phyloP scores from a whole-genome alignment of 1,139 yeast genomes.

The Taiozyma sp. region DNA sequence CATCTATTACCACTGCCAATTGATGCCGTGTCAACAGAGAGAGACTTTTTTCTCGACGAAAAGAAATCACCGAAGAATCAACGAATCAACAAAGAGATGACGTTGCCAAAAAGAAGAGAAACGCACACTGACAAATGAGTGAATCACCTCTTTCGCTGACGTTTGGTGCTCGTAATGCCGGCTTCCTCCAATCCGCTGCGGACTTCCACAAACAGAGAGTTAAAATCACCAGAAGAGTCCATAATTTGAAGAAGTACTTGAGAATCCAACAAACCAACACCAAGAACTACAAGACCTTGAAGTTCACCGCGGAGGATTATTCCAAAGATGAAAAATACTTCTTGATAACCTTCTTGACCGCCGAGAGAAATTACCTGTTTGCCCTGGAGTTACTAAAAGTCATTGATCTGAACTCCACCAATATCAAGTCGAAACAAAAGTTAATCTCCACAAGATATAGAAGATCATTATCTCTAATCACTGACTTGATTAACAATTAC shows the following conservation, averaged over 20 bases:
- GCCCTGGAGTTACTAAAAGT: constrained; percentile 59
- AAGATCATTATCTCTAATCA: constrained; percentile 46
- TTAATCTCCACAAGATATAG: constrained; percentile 64
- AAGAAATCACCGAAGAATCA: not conserved
- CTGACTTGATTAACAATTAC: constrained; percentile 37
- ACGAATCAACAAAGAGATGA: too few relatives aligned
- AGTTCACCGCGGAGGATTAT: constrained; percentile 43
- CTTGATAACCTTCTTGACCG: constrained; percentile 43
- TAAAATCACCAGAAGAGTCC: constrained; percentile 41
- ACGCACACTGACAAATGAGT: not conserved
- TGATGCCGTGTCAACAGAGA: not conserved
- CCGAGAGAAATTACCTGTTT: constrained; percentile 66
- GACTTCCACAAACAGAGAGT: constrained; percentile 43
- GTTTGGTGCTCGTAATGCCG: constrained; percentile 42
- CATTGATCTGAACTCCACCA: constrained; percentile 47
- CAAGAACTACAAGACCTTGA: constrained; percentile 43
- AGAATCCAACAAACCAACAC: constrained; percentile 54
- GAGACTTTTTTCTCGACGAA: not conserved
- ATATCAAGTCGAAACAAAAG: constrained; percentile 36
- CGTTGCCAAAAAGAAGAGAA: too few relatives aligned
- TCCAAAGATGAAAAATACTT: constrained; percentile 42
- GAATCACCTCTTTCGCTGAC: constrained; percentile 36
- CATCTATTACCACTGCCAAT: not conserved
- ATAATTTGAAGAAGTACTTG: constrained; percentile 51
- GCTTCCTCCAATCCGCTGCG: constrained; percentile 44